Conservation (phyloP, 169 alveolate genomes). For the Plasmodium inui region DNA sequence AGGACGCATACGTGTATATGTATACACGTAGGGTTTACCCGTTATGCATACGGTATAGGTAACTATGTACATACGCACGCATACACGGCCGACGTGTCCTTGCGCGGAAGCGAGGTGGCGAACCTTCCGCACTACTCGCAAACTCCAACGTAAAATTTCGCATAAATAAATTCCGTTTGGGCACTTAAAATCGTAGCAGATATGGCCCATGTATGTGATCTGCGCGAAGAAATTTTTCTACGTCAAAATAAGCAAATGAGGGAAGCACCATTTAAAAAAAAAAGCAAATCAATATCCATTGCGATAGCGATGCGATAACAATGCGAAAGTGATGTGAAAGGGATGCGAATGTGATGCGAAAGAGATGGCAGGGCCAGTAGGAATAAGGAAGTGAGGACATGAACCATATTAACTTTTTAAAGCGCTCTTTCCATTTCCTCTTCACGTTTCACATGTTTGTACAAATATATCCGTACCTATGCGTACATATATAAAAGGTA, state of each 20-base stretch:
- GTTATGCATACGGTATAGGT: background rate
- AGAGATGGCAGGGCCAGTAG: background rate
- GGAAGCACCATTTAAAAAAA: background rate
- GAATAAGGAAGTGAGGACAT: slow-evolving; percentile 1
- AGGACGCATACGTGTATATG: background rate
- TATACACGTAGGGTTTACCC: background rate
- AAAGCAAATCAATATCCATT: background rate
- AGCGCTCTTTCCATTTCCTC: background rate
- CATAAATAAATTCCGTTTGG: background rate
- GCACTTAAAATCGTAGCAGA: background rate
- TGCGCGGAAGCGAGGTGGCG: background rate
- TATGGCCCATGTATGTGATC: background rate
- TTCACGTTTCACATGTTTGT: background rate
- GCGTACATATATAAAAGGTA: background rate
- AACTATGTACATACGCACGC: background rate
- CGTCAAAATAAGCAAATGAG: background rate
- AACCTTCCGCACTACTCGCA: background rate
- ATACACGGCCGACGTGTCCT: background rate
- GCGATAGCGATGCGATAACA: background rate
- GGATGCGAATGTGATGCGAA: background rate
- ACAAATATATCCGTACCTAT: background rate
- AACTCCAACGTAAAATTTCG: background rate
- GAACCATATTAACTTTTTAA: background rate
- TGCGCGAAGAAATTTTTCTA: background rate
- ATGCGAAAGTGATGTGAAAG: background rate